Conservation (phyloP, 345 rosid genomes). For the Psidium guajava region DNA sequence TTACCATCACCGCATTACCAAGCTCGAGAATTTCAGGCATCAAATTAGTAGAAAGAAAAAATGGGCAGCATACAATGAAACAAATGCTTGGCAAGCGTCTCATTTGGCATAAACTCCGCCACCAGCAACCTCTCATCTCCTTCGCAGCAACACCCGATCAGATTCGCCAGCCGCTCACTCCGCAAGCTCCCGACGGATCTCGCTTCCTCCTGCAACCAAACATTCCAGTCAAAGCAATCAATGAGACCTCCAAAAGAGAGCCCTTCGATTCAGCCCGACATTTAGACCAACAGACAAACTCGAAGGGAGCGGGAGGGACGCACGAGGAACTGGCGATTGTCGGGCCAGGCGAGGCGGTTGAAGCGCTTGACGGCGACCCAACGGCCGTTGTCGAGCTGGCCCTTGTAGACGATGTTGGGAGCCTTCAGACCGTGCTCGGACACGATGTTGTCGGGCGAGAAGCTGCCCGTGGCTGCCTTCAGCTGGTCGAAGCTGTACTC, state of each 20-base stretch:
- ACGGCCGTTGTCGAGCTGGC: slow-evolving; percentile 60
- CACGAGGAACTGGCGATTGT: slow-evolving; percentile 89
- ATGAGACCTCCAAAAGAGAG: not conserved
- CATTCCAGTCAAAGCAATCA: not conserved
- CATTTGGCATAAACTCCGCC: slow-evolving; percentile 90
- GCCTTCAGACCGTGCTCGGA: slow-evolving; percentile 98
- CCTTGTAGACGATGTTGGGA: slow-evolving; percentile 86
- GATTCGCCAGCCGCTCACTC: slow-evolving; percentile 73
- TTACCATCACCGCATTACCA: not conserved
- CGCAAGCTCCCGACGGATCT: slow-evolving; percentile 80
- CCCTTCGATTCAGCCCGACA: not conserved
- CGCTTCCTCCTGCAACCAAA: slow-evolving; percentile 66
- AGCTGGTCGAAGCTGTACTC: slow-evolving; percentile 74
- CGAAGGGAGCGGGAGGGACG: slow-evolving; percentile 1
- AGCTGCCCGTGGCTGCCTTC: slow-evolving; percentile 62
- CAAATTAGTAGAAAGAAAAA: not conserved
- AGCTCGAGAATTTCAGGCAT: not conserved
- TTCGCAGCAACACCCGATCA: slow-evolving; percentile 85
- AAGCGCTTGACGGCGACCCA: slow-evolving; percentile 88
- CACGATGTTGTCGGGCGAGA: slow-evolving; percentile 76
- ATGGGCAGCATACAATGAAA: slow-evolving; percentile 57
- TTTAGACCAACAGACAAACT: not conserved
- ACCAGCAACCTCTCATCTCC: slow-evolving; percentile 86
- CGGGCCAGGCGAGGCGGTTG: slow-evolving; percentile 85
- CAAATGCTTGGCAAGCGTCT: slow-evolving; percentile 91